These are phyloP conservation scores for Hanseniaspora hatyaiensis DNA, from an alignment of 805 yeast genomes.

Conservation along the genomic window DNA sequence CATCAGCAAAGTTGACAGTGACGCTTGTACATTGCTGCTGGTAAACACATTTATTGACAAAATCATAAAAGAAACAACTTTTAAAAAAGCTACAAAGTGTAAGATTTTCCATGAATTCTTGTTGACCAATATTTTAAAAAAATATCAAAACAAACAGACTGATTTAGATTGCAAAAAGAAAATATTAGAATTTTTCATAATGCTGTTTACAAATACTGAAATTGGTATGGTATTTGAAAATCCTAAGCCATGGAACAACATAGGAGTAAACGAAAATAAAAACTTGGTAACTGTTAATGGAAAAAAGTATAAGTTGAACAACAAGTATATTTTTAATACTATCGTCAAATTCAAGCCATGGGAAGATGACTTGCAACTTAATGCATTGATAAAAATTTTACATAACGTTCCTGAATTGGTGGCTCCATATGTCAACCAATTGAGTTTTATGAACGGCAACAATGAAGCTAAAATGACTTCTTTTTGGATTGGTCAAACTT, in stretches of 20 bases:
- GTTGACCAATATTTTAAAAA: constrained; percentile 43
- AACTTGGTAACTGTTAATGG: constrained; percentile 36
- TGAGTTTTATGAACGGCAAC: constrained; percentile 47
- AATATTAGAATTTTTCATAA: constrained; percentile 38
- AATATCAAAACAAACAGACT: constrained; percentile 35
- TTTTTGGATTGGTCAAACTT: constrained; percentile 70
- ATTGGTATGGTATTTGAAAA: constrained; percentile 37
- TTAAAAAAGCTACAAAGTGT: constrained; percentile 58
- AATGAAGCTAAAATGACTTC: constrained; percentile 72
- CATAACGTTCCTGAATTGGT: constrained; percentile 53
- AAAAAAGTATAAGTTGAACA: constrained; percentile 47
- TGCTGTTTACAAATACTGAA: constrained; percentile 39
- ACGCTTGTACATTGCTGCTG: constrained; percentile 32
- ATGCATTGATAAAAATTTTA: constrained; percentile 42
- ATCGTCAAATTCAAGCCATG: constrained; percentile 65
- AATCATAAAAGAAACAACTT: constrained; percentile 48
- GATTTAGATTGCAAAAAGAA: constrained; percentile 28
- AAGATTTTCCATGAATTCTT: constrained; percentile 69
- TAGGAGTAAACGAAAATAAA: constrained; percentile 20
- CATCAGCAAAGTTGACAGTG: constrained; percentile 43
- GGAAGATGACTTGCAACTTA: constrained; percentile 57
- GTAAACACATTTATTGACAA: constrained; percentile 38
- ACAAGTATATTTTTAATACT: constrained; percentile 53
- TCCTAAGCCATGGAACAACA: constrained; percentile 43
- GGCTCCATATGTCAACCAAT: constrained; percentile 53